Evolutionary conservation across 73 alveolate genomes (phyloP), one percentile per base, ranked within the genome.

Genomic region (Breviolum minutum): DNA sequence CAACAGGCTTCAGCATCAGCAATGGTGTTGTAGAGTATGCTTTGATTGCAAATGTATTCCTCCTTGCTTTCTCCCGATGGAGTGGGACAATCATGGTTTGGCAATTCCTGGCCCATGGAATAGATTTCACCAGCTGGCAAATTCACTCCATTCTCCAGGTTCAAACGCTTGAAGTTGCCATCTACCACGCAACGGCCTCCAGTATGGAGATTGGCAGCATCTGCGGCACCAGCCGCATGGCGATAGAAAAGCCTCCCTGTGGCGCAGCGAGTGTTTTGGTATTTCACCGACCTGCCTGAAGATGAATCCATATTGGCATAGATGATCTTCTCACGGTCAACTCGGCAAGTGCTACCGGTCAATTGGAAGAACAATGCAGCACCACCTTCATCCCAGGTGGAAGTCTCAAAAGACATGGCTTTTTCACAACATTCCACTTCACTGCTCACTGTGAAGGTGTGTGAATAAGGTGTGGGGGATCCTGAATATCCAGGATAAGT

Each of bases 161-260:
- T 32, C 85, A 88, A 74, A 26, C 95, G 95, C 0, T 22, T 88
- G 95, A 88, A 88, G 85, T 71, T 71, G 22, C 95, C 95, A 68
- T 88, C 95, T 60, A 88, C 60, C 54, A 88, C 95, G 54, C 95
- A 88, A 20, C 95, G 95, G 20, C 95, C 95, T 11, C 86, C 95
- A 3, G 95, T 88, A 70, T 88, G 95, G 12, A 88, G 95, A 60
- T 88, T 88, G 13, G 95, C 95, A 6, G 95, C 95, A 88, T 66
- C 95, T 11, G 95, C 95, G 10, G 95, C 95, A 20, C 95, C 95
- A 16, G 95, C 95, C 16, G 95, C 95, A 20, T 88, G 95, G 27
- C 95, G 95, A 74, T 88, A 88, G 95, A 88, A 88, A 54, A 66
- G 85, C 40, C 81, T 68, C 60, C 86, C 95, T 4, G 86, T 66